Percentiles rank a stretch among this genome's conserved stretches.
Evolutionary conservation across 768 basidiomycete genomes (phyloP).

Genomic region (Trametes gibbosa): DNA sequence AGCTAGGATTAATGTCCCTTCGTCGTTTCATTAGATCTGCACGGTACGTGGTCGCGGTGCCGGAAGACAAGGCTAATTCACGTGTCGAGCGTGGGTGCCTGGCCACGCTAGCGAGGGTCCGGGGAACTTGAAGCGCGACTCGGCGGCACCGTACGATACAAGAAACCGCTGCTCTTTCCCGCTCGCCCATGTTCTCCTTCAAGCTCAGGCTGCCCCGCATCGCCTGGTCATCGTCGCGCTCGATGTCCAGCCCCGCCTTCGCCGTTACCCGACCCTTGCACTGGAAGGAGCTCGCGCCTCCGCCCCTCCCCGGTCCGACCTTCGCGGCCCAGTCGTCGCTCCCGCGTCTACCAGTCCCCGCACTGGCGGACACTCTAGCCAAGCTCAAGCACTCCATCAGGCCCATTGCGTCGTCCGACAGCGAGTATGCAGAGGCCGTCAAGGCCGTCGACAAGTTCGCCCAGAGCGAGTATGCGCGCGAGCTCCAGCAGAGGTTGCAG

Average conservation of each 20-base stretch:
- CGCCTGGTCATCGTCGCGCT: constrained; percentile 14
- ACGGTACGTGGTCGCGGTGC: too few species aligned
- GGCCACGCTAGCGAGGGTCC: too few species aligned
- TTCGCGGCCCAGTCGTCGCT: constrained; percentile 65
- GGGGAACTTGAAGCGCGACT: not conserved
- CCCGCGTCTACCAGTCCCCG: constrained; percentile 73
- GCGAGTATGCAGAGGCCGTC: constrained; percentile 53
- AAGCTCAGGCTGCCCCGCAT: constrained; percentile 13
- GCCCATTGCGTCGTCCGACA: constrained; percentile 66
- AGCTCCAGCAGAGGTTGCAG: constrained; percentile 65
- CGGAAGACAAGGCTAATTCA: too few species aligned
- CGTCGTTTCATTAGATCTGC: too few species aligned
- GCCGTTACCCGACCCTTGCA: constrained; percentile 42
- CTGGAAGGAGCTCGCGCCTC: constrained; percentile 75
- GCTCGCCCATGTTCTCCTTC: constrained; percentile 8
- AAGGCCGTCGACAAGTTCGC: constrained; percentile 70
- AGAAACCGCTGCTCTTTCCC: not conserved
- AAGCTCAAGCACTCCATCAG: constrained; percentile 68
- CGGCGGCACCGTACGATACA: too few species aligned
- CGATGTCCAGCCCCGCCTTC: constrained; percentile 18
- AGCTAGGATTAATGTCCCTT: too few species aligned
- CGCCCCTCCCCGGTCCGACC: constrained; percentile 49
- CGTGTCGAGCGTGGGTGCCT: too few species aligned
- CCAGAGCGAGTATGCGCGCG: constrained; percentile 33
- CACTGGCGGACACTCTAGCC: constrained; percentile 60